phyloP scores from a whole-genome alignment of 805 yeast species.

The Lachancea mirantina region DNA sequence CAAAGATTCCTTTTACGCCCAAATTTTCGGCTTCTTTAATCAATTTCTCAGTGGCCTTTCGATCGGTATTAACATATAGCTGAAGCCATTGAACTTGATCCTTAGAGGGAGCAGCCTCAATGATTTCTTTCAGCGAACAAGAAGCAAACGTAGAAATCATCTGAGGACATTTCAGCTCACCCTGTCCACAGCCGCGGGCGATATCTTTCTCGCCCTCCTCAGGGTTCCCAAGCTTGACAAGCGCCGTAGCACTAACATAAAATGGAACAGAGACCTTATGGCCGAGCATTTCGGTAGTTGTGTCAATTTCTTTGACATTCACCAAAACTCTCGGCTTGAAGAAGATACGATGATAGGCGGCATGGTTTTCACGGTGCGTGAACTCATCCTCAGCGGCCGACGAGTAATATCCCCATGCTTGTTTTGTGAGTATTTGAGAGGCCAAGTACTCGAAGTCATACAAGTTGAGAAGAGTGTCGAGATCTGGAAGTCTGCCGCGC shows the following conservation, averaged over 20 bases:
- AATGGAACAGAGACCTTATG: constrained; percentile 64
- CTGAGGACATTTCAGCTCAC: constrained; percentile 54
- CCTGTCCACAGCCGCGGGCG: constrained; percentile 73
- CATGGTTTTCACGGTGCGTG: constrained; percentile 81
- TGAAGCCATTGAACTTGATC: constrained; percentile 82
- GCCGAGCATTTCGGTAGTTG: constrained; percentile 72
- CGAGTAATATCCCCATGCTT: constrained; percentile 91
- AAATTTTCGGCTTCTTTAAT: constrained; percentile 65
- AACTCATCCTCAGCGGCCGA: constrained; percentile 92
- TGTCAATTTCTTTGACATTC: constrained; percentile 69
- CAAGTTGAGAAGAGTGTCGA: constrained; percentile 64
- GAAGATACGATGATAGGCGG: constrained; percentile 79
- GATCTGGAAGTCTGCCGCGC: constrained; percentile 52
- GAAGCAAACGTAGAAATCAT: constrained; percentile 93
- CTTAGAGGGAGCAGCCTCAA: constrained; percentile 53
- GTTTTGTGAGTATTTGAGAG: constrained; percentile 61
- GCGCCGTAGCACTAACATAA: constrained; percentile 86
- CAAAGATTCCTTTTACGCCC: constrained; percentile 75
- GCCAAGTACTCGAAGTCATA: constrained; percentile 88
- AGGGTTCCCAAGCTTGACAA: constrained; percentile 85
- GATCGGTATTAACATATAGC: constrained; percentile 72
- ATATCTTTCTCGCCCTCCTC: constrained; percentile 79
- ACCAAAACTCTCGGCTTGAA: constrained; percentile 80
- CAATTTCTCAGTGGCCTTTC: constrained; percentile 52
- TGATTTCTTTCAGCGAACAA: constrained; percentile 79